These are phyloP conservation scores for Leccinum pellstonianum DNA, from an alignment of 768 basidiomycete species.

Conservation along the genomic window DNA sequence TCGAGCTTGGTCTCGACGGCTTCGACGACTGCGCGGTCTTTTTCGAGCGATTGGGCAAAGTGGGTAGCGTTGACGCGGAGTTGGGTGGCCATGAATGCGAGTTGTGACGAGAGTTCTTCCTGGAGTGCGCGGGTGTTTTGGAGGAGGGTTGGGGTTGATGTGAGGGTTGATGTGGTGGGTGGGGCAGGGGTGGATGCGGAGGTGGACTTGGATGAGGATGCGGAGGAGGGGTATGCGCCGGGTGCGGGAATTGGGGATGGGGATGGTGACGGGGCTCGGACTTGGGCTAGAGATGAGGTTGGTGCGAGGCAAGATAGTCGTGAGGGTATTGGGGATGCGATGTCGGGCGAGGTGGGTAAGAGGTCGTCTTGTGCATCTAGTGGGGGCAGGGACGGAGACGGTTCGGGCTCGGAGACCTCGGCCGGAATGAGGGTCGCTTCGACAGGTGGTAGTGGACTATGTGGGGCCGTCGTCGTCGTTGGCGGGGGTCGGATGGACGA, in stretches of 20 bases:
- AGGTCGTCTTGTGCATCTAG: slow-evolving; percentile 27
- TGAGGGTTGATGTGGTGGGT: slow-evolving; percentile 35
- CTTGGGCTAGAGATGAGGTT: background rate
- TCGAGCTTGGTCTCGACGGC: slow-evolving; percentile 71
- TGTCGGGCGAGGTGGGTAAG: slow-evolving; percentile 36
- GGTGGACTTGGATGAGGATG: background rate
- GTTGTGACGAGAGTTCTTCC: slow-evolving; percentile 69
- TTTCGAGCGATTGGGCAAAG: slow-evolving; percentile 69
- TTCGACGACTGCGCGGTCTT: slow-evolving; percentile 72
- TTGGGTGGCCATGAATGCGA: slow-evolving; percentile 84
- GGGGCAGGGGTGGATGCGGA: slow-evolving; percentile 26
- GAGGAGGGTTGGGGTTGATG: slow-evolving; percentile 40
- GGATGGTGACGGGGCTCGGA: slow-evolving; percentile 20
- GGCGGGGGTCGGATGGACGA: slow-evolving; percentile 49
- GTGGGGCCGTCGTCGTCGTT: slow-evolving; percentile 6
- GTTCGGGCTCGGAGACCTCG: slow-evolving; percentile 16
- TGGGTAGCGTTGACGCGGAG: slow-evolving; percentile 81
- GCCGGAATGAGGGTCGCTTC: slow-evolving; percentile 27
- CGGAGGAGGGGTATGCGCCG: background rate
- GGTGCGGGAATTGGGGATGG: slow-evolving; percentile 11
- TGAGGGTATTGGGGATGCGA: slow-evolving; percentile 6
- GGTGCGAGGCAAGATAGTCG: background rate
- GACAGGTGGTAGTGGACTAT: slow-evolving; percentile 11
- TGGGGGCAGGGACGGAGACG: background rate
- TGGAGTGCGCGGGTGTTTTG: slow-evolving; percentile 66